These are phyloP conservation scores for Teunomyces atbi DNA, from an alignment of 805 yeast genomes.

Conservation along the genomic window DNA sequence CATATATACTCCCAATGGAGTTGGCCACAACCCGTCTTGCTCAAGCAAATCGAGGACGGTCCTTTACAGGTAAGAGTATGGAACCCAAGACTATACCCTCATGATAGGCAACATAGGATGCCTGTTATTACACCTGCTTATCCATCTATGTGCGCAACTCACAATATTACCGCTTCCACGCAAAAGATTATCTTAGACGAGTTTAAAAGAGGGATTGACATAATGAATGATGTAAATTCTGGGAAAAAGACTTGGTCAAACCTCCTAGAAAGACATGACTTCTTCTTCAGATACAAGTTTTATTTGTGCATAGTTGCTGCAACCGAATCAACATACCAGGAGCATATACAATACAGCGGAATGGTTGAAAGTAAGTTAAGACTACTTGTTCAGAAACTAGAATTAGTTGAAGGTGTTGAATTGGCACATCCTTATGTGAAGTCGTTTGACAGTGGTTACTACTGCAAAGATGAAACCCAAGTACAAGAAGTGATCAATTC, in stretches of 20 bases:
- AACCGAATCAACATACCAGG: conserved; percentile 71
- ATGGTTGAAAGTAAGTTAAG: conserved; percentile 87
- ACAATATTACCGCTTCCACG: conserved; percentile 87
- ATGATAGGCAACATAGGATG: conserved; percentile 89
- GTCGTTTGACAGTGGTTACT: conserved; percentile 57
- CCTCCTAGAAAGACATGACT: conserved; percentile 74
- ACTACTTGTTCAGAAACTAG: conserved; percentile 78
- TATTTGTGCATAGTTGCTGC: conserved; percentile 80
- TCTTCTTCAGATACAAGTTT: conserved; percentile 80
- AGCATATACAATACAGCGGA: conserved; percentile 89
- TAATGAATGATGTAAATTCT: conserved; percentile 63
- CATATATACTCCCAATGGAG: conserved; percentile 84
- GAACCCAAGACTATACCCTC: conserved; percentile 91
- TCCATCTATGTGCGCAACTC: conserved; percentile 99
- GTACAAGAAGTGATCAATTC: conserved; percentile 57
- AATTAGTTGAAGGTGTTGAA: conserved; percentile 68
- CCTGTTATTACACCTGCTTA: conserved; percentile 98
- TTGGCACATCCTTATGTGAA: conserved; percentile 90
- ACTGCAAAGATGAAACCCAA: conserved; percentile 33
- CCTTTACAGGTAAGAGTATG: conserved; percentile 94
- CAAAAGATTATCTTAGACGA: conserved; percentile 80
- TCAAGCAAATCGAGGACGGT: conserved; percentile 94
- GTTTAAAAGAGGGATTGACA: conserved; percentile 68
- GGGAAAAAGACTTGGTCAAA: conserved; percentile 73
- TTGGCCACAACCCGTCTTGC: conserved; percentile 97